Evolutionary conservation across 2,329 filamentous ascomycete species (phyloP).

Genomic region (Fonsecaea pugnacius): DNA sequence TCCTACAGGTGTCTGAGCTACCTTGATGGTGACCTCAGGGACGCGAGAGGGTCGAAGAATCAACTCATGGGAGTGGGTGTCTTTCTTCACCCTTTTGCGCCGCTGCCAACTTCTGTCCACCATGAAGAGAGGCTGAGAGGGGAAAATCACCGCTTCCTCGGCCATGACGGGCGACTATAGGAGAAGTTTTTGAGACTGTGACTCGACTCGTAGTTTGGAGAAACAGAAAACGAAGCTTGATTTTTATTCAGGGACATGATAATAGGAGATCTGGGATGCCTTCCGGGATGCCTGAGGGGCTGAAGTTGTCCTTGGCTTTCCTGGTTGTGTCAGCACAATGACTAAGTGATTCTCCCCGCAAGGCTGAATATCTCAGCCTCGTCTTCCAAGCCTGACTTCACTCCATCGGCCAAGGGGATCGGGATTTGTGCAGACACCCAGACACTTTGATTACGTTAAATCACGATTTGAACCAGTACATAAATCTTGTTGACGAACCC

Average conservation of each 20-base stretch:
- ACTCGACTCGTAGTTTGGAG: neutral
- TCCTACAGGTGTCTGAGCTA: neutral
- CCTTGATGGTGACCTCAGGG: constrained; percentile 28
- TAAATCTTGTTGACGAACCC: too few species aligned
- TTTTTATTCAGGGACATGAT: too few species aligned
- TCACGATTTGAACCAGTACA: too few species aligned
- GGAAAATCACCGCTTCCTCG: constrained; percentile 31
- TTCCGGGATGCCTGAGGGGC: neutral
- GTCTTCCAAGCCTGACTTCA: neutral
- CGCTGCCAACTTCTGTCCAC: constrained; percentile 34
- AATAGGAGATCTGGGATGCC: neutral
- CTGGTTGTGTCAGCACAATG: constrained; percentile 2
- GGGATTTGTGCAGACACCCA: neutral
- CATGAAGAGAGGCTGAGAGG: constrained; percentile 31
- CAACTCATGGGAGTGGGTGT: neutral
- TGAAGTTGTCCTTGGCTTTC: too few species aligned
- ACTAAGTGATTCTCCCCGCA: neutral
- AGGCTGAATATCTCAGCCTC: constrained; percentile 3
- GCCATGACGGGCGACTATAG: constrained; percentile 14
- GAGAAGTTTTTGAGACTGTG: neutral
- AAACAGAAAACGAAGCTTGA: too few species aligned
- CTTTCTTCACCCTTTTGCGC: constrained; percentile 18
- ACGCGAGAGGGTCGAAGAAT: constrained; percentile 19
- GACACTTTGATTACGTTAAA: too few species aligned
- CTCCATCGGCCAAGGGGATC: too few species aligned